Percentiles rank a stretch among this genome's conserved stretches.
Conservation (phyloP, 371 early-diverging fungal genomes). For the Apophysomyces variabilis region DNA sequence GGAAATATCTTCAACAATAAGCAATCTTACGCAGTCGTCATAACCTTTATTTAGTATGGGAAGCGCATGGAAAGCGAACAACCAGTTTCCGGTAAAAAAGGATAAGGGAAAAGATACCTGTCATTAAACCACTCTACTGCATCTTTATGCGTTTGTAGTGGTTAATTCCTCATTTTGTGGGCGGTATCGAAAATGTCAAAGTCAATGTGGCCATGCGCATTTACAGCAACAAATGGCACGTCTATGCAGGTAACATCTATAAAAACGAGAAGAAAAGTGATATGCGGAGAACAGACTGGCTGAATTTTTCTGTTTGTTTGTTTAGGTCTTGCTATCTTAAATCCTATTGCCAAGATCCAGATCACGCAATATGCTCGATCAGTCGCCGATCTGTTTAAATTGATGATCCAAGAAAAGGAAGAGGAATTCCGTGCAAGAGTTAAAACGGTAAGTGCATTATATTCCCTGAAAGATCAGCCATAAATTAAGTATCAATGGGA, state of each 20-base stretch:
- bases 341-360: constrained; percentile 87
- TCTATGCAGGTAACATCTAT: constrained; percentile 64
- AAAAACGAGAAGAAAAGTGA: too few relatives aligned
- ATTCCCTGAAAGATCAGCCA: too few relatives aligned
- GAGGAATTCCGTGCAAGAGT: constrained; percentile 79
- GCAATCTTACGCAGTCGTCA: not conserved
- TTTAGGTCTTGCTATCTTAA: constrained; percentile 87
- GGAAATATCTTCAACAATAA: not conserved
- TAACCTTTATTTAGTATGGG: constrained; percentile 72
- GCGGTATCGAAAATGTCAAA: constrained; percentile 96
- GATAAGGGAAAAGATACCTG: constrained; percentile 21
- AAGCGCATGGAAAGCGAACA: constrained; percentile 88
- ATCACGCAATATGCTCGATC: constrained; percentile 88
- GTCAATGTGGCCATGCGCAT: constrained; percentile 91
- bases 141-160: constrained; percentile 53
- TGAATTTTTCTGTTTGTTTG: too few relatives aligned
- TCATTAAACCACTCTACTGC: not conserved
- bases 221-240: constrained; percentile 96
- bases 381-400: constrained; percentile 87
- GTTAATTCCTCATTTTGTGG: constrained; percentile 85
- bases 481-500: too few relatives aligned
- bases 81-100: constrained; percentile 70
- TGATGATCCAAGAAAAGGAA: constrained; percentile 91
- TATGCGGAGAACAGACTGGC: too few relatives aligned
- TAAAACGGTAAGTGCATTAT: constrained; percentile 40